These are phyloP conservation scores for Coemansia guatemalensis DNA, from an alignment of 192 early-diverging fungal genomes.

Conservation along the genomic window DNA sequence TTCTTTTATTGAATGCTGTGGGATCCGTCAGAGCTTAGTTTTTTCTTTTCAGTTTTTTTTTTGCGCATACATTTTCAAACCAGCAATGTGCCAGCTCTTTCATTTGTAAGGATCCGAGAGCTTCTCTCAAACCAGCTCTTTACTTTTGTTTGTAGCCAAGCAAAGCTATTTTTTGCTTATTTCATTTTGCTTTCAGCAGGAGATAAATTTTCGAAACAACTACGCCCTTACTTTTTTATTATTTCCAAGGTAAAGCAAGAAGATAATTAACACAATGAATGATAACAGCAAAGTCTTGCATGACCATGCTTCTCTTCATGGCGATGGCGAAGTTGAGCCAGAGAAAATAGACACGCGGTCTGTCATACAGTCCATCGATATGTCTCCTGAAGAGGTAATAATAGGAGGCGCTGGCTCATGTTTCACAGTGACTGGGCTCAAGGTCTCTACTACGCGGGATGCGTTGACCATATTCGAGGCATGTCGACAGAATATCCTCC, in stretches of 20 bases:
- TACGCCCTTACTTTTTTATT: not conserved
- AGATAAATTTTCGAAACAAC: no score
- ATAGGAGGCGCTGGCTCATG: constrained; percentile 32
- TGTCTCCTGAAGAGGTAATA: constrained; percentile 29
- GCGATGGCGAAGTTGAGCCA: not conserved
- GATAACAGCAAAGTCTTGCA: not conserved
- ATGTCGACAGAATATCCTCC: constrained; percentile 64
- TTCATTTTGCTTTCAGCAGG: no score
- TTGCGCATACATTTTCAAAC: not conserved
- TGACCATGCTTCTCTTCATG: not conserved
- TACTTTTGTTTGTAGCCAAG: no score
- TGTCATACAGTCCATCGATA: constrained; percentile 3
- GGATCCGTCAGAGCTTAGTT: not conserved
- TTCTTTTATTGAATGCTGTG: not conserved
- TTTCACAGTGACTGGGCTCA: constrained; percentile 45
- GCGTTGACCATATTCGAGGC: constrained; percentile 79
- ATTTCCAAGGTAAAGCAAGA: not conserved
- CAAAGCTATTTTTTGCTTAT: no score
- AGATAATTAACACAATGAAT: not conserved
- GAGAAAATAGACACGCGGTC: not conserved
- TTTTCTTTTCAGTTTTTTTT: not conserved
- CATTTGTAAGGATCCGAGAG: not conserved
- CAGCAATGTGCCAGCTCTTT: not conserved
- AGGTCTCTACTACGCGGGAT: constrained; percentile 59
- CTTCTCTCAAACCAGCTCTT: not conserved